phyloP scores from a whole-genome alignment of 805 yeast genomes.

The Kuraishia hungarica region DNA sequence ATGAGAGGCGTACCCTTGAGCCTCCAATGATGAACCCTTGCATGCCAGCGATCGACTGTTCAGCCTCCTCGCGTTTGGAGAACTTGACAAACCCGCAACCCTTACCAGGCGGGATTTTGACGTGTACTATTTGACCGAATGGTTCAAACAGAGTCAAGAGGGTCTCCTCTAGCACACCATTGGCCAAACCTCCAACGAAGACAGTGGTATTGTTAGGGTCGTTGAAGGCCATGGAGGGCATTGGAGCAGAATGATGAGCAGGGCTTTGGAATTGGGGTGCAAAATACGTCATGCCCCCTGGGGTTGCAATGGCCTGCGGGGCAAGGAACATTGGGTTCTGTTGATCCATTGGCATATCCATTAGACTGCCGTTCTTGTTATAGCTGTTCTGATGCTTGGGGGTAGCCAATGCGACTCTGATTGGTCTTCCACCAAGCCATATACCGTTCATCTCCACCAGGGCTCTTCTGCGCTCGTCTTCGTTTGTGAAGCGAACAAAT shows the following conservation, averaged over 20 bases:
- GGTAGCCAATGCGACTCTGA: constrained; percentile 73
- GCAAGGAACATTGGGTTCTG: constrained; percentile 9
- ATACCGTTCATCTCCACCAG: constrained; percentile 69
- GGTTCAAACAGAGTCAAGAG: constrained; percentile 57
- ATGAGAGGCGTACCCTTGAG: constrained; percentile 59
- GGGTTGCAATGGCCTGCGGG: not conserved
- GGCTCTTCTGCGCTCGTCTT: constrained; percentile 60
- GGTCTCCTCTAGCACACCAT: constrained; percentile 54
- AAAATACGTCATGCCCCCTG: constrained; percentile 5
- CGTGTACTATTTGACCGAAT: constrained; percentile 61
- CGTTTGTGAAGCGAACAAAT: constrained; percentile 67
- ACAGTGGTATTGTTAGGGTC: constrained; percentile 76
- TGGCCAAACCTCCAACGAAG: constrained; percentile 59
- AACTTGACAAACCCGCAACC: constrained; percentile 76
- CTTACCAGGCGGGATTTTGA: constrained; percentile 71
- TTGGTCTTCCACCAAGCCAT: constrained; percentile 71
- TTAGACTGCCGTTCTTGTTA: constrained; percentile 2
- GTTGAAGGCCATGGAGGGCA: constrained; percentile 14
- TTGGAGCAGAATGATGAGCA: not conserved
- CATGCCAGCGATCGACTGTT: constrained; percentile 68
- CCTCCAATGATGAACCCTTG: constrained; percentile 77
- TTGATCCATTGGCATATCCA: constrained; percentile 12
- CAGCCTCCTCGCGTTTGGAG: constrained; percentile 61
- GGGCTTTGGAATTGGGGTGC: constrained; percentile 7
- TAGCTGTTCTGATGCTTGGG: constrained; percentile 40